Conservation (phyloP, 2,329 filamentous ascomycete genomes). For the Fusarium sp. region DNA sequence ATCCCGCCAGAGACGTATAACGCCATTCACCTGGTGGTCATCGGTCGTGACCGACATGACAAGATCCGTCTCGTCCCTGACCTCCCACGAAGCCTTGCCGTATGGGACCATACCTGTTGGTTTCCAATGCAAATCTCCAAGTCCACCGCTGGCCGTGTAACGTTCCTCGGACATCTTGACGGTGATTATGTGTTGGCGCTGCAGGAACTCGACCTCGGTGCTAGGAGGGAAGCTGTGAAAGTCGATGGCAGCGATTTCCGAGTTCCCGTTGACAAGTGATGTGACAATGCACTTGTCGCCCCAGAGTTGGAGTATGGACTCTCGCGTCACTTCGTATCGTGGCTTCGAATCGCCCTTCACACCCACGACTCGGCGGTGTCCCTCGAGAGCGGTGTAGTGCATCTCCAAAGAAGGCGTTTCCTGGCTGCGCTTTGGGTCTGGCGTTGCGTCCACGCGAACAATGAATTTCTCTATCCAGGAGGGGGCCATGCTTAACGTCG, state of each 20-base stretch:
- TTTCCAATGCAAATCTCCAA: constrained; percentile 8
- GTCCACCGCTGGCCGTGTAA: neutral
- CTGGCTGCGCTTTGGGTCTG: constrained; percentile 1
- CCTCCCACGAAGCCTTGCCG: constrained; percentile 13
- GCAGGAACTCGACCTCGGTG: constrained; percentile 4
- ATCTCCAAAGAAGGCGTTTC: constrained; percentile 5
- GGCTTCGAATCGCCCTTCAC: constrained; percentile 4
- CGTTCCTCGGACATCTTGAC: neutral
- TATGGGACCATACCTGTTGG: constrained; percentile 6
- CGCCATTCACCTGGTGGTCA: constrained; percentile 1
- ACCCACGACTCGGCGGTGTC: constrained; percentile 6
- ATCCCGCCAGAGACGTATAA: constrained; percentile 2
- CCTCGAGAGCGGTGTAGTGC: constrained; percentile 8
- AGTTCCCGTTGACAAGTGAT: neutral
- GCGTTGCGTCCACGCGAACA: constrained; percentile 5
- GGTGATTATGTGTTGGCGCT: neutral
- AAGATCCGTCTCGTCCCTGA: constrained; percentile 2
- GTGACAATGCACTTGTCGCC: constrained; percentile 10
- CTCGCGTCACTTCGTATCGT: constrained; percentile 6
- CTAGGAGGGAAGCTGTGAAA: constrained; percentile 4
- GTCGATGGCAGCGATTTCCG: constrained; percentile 8
- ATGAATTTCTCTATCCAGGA: constrained; percentile 21
- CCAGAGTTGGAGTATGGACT: neutral
- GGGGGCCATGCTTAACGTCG: constrained; percentile 8
- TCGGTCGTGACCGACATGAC: constrained; percentile 13